Evolutionary conservation across 768 basidiomycete species (phyloP), one percentile per base, ranked within the genome.

Genomic region (Naganishia vaughanmartiniae): DNA sequence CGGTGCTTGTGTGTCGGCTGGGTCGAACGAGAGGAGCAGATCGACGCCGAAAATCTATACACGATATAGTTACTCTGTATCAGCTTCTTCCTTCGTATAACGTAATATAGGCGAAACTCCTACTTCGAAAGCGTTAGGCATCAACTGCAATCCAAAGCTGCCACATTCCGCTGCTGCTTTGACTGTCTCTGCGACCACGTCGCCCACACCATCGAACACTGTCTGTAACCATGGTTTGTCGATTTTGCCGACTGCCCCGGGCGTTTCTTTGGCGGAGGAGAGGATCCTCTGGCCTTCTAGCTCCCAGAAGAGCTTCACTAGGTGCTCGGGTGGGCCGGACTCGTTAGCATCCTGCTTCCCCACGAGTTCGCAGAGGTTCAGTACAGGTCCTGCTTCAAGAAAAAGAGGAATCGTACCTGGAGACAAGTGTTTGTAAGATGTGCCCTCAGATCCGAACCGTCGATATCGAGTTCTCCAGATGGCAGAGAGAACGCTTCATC

Each of bases 371-470:
- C 12, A 60, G 39, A 36, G 17, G 56, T n/a, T 60, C 5, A 67
- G 65, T 24, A 69, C 34, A 19, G n/a, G n/a, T 65, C 56, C 34
- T 19, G 21, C 33, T 42, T 66, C n/a, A 26, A 46, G 3, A 65
- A 19, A 24, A 45, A n/a, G 10, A 42, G 56, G 53, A 15, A 12
- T 19, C 66, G 53, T 17, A 77, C 78, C 72, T 96, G 95, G 17
- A 96, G 84, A 24, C 90, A 92, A 0, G 94, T 94, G 77, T 97
- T 99, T 54, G 95, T 97, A 24, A 97, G 84, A 81, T 97, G 94
- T 3, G 89, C 85, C 9, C 82, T 74, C 17, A 97, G 85, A 77
- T 90, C 81, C 55, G 76, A 1, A 24, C 76, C 69, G 11, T 75
- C 75, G 4, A 75, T 72, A 2, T 76, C 75, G n/a, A 79, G 76